Base-by-base conservation (phyloP, 2,329 filamentous ascomycete genomes). In the Pestalotiopsis sp. region DNA sequence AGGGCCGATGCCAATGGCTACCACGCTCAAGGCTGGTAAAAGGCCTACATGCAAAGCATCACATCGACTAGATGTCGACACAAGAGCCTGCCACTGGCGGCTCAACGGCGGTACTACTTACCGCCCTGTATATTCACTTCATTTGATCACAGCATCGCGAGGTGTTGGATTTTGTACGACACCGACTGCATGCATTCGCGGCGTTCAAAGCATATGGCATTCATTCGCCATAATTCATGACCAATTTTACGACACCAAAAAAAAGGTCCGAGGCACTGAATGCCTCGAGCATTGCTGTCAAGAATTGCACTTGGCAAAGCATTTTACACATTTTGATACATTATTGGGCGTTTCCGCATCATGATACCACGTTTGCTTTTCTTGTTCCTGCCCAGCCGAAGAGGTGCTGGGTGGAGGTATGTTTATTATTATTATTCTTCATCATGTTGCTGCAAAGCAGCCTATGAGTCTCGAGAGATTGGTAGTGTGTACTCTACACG, bases 1-100 rank as follows among this genome's bases (percentile, higher is more conserved):
- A 90, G 91, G 78, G 93, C 94, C 59, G 89, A 93, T n/a, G 83
- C 85, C 65, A 90, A 90, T 78, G 93, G 94, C 76, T 97, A 96
- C 82, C 92, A 97, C 79, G 87, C 91, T 72, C 93, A 93, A 79
- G 94, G 93, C 76, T 97, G 94, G 94, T 97, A 89, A 77, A 70
- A 66, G 63, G 64, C 65, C 66, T 45, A 63, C 49, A 6, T n/a
- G 4, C 59, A 23, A n/a, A 38, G 12, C 36, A 14, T 41, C 27
- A 27, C 57, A 27, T 59, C 57, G 57, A 36, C 31, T 62, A 13
- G 27, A 38, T 36, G 31, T 62, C 59, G 61, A 52, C 61, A 20
- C 66, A 45, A 67, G 25, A 36, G 23, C 41, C 20, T 31, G 31
- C 45, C 49, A 56, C 14, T 41, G 60, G 64, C 68, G 72, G 69